Evolutionary conservation across 805 yeast species (phyloP).

Genomic region (Nakazawaea siamensis): DNA sequence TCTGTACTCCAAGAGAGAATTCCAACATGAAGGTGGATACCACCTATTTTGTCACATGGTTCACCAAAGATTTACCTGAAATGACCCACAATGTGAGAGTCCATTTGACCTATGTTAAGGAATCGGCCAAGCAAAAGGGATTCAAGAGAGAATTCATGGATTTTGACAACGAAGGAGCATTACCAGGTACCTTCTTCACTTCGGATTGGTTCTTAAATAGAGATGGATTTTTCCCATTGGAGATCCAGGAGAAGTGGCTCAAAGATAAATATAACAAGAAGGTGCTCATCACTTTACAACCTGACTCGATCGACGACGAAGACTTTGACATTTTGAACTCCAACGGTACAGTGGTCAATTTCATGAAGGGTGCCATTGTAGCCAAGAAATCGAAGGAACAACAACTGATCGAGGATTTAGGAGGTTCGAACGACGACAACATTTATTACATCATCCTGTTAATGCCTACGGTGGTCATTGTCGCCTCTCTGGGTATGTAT

Average conservation of each 20-base stretch:
- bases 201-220: conserved; percentile 63
- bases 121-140: conserved; percentile 47
- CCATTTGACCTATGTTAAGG: conserved; percentile 61
- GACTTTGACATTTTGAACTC: conserved; percentile 46
- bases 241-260: conserved; percentile 58
- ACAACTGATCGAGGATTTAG: conserved; percentile 22
- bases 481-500: conserved; percentile 58
- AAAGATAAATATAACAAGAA: conserved; percentile 41
- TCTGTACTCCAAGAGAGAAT: conserved; percentile 73
- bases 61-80: conserved; percentile 49
- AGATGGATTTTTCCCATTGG: conserved; percentile 59
- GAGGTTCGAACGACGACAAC: conserved; percentile 30
- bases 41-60: conserved; percentile 80
- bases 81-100: conserved; percentile 53
- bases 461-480: conserved; percentile 57
- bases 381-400: conserved; percentile 31
- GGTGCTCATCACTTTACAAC: conserved; percentile 66
- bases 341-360: conserved; percentile 32
- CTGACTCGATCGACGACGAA: conserved; percentile 55
- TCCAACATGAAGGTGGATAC: conserved; percentile 46
- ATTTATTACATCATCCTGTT: conserved; percentile 53
- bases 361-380: conserved; percentile 46
- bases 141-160: conserved; percentile 32
- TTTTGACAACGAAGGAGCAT: conserved; percentile 16
- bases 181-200: conserved; percentile 41